These are phyloP conservation scores for Penicillium steckii DNA, from an alignment of 495 filamentous ascomycete genomes.

Conservation along the genomic window DNA sequence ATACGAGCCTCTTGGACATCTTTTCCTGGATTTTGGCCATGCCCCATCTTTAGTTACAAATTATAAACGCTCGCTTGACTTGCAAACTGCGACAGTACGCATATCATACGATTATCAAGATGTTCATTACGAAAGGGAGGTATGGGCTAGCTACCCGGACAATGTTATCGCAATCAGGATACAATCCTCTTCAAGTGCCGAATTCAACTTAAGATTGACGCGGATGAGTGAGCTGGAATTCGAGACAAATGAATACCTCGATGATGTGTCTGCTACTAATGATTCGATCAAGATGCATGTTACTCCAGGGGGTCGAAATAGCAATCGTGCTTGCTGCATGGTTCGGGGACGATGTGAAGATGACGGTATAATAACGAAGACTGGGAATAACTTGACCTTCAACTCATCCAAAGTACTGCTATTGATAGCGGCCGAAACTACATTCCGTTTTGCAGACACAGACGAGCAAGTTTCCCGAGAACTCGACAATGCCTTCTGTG, in stretches of 20 bases:
- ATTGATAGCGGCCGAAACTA: constrained; percentile 41
- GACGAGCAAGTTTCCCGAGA: constrained; percentile 22
- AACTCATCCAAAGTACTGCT: constrained; percentile 30
- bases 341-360: constrained; percentile 24
- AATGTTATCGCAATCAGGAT: constrained; percentile 43
- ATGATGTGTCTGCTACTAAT: constrained; percentile 25
- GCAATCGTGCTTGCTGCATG: constrained; percentile 33
- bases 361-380: constrained; percentile 21
- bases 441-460: constrained; percentile 31
- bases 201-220: constrained; percentile 28
- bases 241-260: constrained; percentile 42
- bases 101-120: constrained; percentile 37
- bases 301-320: constrained; percentile 35
- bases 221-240: constrained; percentile 37
- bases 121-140: constrained; percentile 32
- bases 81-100: constrained; percentile 31
- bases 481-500: constrained; percentile 19
- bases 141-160: constrained; percentile 41
- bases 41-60: constrained; percentile 20
- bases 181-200: constrained; percentile 24
- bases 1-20: constrained; percentile 48
- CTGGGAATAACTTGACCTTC: constrained; percentile 33
- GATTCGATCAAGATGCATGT: constrained; percentile 36
- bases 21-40: constrained; percentile 48
- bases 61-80: constrained; percentile 48